These are phyloP conservation scores for Maudiozyma serrabonitensis DNA, from an alignment of 805 yeast species.

Conservation along the genomic window DNA sequence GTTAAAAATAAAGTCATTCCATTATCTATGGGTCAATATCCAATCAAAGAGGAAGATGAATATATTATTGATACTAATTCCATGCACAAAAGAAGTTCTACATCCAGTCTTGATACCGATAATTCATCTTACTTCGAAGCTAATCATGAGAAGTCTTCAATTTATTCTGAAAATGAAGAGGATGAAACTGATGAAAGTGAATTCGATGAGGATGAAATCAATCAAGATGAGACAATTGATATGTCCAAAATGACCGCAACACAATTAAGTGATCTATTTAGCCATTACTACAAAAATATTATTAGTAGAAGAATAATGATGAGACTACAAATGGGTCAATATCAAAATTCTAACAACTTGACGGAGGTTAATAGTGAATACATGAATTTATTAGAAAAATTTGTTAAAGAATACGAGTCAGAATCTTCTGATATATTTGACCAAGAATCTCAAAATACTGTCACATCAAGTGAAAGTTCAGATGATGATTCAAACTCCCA, in stretches of 20 bases:
- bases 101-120: background rate
- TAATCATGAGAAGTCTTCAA: background rate
- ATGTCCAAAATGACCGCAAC: background rate
- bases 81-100: constrained; percentile 5
- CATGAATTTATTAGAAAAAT: constrained; percentile 1
- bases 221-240: background rate
- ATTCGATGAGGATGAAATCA: constrained; percentile 6
- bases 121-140: constrained; percentile 6
- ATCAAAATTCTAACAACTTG: constrained; percentile 9
- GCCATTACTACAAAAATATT: constrained; percentile 18
- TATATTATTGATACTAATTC: constrained; percentile 12
- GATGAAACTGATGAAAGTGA: constrained; percentile 11
- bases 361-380: constrained; percentile 8
- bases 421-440: constrained; percentile 2
- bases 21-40: constrained; percentile 21
- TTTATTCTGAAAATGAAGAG: constrained; percentile 4
- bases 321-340: constrained; percentile 21
- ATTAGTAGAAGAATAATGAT: constrained; percentile 21
- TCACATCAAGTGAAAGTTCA: background rate
- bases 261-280: constrained; percentile 9
- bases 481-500: background rate
- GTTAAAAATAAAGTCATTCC: constrained; percentile 29
- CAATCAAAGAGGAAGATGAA: constrained; percentile 22
- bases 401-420: constrained; percentile 2
- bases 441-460: constrained; percentile 5